Percentiles rank a stretch among this genome's conserved stretches.
Conservation (phyloP, 2,329 filamentous ascomycete species). For the Stagonosporopsis cucurbitacearum region DNA sequence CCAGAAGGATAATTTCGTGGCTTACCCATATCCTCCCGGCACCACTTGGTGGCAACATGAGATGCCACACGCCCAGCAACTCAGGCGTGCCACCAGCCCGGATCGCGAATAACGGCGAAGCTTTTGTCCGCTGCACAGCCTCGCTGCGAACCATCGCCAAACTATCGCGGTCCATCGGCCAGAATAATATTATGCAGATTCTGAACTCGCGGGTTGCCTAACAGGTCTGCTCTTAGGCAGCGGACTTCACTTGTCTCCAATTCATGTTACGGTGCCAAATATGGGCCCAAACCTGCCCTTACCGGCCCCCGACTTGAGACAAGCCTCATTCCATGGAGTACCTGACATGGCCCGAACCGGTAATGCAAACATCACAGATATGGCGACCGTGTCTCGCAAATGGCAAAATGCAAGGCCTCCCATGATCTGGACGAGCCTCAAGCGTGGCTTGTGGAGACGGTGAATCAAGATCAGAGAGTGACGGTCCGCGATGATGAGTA, state of each 20-base stretch:
- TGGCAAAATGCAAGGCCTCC: slow-evolving; percentile 4
- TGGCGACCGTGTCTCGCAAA: slow-evolving; percentile 4
- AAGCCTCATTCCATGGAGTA: slow-evolving; percentile 3
- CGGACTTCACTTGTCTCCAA: neutral
- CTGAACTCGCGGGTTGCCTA: slow-evolving; percentile 7
- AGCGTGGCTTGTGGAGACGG: slow-evolving; percentile 16
- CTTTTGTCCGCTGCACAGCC: slow-evolving; percentile 7
- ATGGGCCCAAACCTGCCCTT: neutral
- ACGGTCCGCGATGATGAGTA: slow-evolving; percentile 7
- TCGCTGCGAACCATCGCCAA: slow-evolving; percentile 15
- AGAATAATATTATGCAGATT: slow-evolving; percentile 2
- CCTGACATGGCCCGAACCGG: slow-evolving; percentile 3
- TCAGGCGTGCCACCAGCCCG: slow-evolving; percentile 3
- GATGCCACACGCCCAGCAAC: neutral
- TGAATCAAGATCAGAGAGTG: slow-evolving; percentile 2
- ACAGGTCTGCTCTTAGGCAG: slow-evolving; percentile 4
- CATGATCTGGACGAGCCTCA: slow-evolving; percentile 12
- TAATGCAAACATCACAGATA: neutral
- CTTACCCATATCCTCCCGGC: neutral
- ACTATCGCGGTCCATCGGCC: slow-evolving; percentile 14
- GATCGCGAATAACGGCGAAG: slow-evolving; percentile 2
- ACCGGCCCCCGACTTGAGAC: slow-evolving; percentile 9
- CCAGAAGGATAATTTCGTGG: neutral
- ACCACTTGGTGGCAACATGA: slow-evolving; percentile 4
- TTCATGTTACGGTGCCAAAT: slow-evolving; percentile 3